Evolutionary conservation across 164 flowering plant genomes (phyloP), one percentile per base, ranked within the genome.

Genomic region (Hamamelis virginiana): DNA sequence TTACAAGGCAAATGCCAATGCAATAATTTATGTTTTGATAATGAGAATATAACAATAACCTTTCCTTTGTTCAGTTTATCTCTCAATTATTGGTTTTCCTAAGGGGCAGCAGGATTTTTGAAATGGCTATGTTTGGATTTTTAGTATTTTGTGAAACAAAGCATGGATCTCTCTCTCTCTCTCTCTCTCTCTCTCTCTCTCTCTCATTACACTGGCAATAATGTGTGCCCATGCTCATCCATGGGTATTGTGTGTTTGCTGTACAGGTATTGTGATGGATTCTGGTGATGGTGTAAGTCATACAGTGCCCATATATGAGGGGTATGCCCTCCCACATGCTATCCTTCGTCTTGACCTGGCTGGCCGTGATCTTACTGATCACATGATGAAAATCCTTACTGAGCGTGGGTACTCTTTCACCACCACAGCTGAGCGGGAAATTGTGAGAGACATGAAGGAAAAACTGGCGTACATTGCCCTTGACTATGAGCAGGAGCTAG

Each of bases 251-350:
- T 61, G 19, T n/a, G 1, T 47, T 69, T 60, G 13, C 10, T 47
- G 48, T 44, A 67, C 64, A 87, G 91, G 91, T 80, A 87, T 87
- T 78, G 91, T 87, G 73, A 66, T 87, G 73, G 91, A 87, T 48
- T 87, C 91, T 67, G 91, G 91, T 69, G 91, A 87, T 76, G 91
- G 91, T 72, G 91, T 87, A 51, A 87, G 91, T 52, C 91, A 87
- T 69, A 87, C 91, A 28, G 91, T 87, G 59, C 91, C 91, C 43
- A 87, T 87, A 26, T 87, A 87, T 41, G 91, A 87, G 75, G 91
- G 91, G 5, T 87, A 87, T 78, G 91, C 91, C 51, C 88, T 87
- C 41, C 91, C 91, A 11, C 91, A 87, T 78, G 91, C 91, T 72
- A 87, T 87, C 65, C 91, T 87, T 41, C 91, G 91, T 68, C 87